Base-by-base conservation (phyloP, 1,284 basidiomycete species). In the Porogramme epimiltina region DNA sequence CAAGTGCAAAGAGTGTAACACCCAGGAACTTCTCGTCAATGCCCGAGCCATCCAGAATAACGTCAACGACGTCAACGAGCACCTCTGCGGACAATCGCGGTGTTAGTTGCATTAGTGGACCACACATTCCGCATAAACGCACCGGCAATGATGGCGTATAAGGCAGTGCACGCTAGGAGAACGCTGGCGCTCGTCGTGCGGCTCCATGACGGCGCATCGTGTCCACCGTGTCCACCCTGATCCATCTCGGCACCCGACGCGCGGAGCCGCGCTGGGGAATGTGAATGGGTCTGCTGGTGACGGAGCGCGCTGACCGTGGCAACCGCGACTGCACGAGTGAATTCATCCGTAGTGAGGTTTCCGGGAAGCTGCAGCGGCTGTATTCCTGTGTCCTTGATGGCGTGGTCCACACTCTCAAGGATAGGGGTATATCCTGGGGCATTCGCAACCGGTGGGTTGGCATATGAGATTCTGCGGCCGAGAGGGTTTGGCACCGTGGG, bases 11-110 rank as follows among this genome's bases (percentile, higher is more conserved):
- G 9, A 99, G 79, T 0, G 95, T 98, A 51, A 99, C 81, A 41
- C 97, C 97, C 26, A 99, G 80, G 77, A 99, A 96, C 69, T 99
- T 99, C 68, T 99, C 96, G 57, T 97, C 93, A 34, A 99, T 91
- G 0, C 93, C 93, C 0, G 93, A 94, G n/a, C 88, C 94, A 57
- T 93, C 77, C 20, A 99, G 77, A 2, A 99, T 88, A 24, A 95
- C 93, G 65, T 99, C 97, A 10, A 99, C 96, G 6, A 98, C 94
- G 55, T 96, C 91, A 33, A 99, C 87, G 22, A 99, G 79, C 44
- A 99, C 81, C 69, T 99, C 96, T 93, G 66, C 13, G 28, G 28
- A 13, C 19, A 37, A 40, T 31, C 39, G 9, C 16, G 33, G 9
- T 10, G 26, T 28, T 15, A 20, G 13, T 46, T 51, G 40, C 28